Conservation (phyloP, 345 rosid genomes). For the Heritiera fomes region DNA sequence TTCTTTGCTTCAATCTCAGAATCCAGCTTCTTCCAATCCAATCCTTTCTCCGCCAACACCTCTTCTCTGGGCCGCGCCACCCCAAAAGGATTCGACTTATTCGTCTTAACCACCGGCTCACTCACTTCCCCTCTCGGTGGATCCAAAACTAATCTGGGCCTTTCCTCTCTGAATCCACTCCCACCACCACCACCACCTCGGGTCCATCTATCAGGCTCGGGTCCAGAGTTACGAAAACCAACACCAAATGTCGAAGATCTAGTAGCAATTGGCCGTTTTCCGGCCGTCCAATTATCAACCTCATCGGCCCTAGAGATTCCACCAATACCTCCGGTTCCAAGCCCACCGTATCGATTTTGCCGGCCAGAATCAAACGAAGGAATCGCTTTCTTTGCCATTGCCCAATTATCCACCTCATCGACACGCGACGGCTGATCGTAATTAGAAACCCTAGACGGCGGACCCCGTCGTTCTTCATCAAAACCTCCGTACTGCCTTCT, state of each 20-base stretch:
- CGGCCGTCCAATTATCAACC: conserved; percentile 71
- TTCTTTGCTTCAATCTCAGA: conserved; percentile 76
- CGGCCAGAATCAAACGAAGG: conserved; percentile 61
- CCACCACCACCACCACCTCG: conserved; percentile 49
- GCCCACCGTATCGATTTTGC: conserved; percentile 56
- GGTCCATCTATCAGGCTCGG: conserved; percentile 68
- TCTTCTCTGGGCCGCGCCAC: conserved; percentile 93
- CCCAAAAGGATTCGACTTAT: conserved; percentile 82
- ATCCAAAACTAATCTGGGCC: conserved; percentile 67
- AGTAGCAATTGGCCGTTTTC: conserved; percentile 52
- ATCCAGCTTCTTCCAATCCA: conserved; percentile 91
- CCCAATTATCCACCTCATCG: conserved; percentile 92
- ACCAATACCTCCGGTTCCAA: conserved; percentile 43
- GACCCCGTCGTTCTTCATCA: conserved; percentile 75
- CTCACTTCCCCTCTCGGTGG: conserved; percentile 56
- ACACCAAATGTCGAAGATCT: conserved; percentile 70
- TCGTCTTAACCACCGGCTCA: conserved; percentile 52
- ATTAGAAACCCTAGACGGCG: conserved; percentile 74
- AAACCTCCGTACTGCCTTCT: conserved; percentile 75
- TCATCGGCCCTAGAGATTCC: conserved; percentile 83
- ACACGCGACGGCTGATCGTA: conserved; percentile 85
- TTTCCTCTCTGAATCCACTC: conserved; percentile 50
- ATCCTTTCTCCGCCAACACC: conserved; percentile 88
- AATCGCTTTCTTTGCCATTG: conserved; percentile 55
- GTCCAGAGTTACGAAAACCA: conserved; percentile 56